Conservation (phyloP, 225 moss, liverwort and hornwort species). For the Bryum argenteum region DNA sequence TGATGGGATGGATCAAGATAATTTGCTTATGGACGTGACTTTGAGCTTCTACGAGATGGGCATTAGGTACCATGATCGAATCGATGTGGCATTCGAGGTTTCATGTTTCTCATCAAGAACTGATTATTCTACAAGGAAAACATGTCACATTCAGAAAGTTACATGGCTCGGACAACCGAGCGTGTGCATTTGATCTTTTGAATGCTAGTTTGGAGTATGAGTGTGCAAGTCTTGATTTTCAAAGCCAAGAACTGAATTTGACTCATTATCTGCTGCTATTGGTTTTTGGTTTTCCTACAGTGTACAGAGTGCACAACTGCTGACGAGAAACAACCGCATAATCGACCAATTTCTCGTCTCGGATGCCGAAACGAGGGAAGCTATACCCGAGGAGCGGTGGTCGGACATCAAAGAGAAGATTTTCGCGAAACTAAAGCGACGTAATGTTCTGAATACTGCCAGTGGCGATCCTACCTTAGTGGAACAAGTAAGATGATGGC, state of each 20-base stretch:
- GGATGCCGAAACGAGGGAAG: conserved; percentile 59
- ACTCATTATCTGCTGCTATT: conserved; percentile 20
- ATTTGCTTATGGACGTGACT: conserved; percentile 82
- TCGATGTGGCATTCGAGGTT: conserved; percentile 8
- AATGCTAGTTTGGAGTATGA: conserved; percentile 6
- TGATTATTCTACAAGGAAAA: conserved; percentile 19
- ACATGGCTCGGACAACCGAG: conserved; percentile 7
- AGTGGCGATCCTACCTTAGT: conserved; percentile 66
- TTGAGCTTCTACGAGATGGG: conserved; percentile 90
- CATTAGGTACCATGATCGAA: conserved; percentile 52
- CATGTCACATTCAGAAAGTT: not conserved
- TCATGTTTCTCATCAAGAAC: conserved; percentile 21
- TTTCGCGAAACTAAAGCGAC: conserved; percentile 64
- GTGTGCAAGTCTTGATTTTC: conserved; percentile 20
- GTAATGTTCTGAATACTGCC: conserved; percentile 50
- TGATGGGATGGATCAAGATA: conserved; percentile 93
- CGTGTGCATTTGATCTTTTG: not conserved
- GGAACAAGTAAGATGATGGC: conserved; percentile 68
- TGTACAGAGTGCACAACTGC: conserved; percentile 84
- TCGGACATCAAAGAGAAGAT: conserved; percentile 63
- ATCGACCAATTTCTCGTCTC: conserved; percentile 71
- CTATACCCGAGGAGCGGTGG: conserved; percentile 73
- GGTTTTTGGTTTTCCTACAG: conserved; percentile 41
- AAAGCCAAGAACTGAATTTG: conserved; percentile 12
- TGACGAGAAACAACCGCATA: conserved; percentile 63